Conservation (phyloP, 345 rosid species). For the Populus pruinosa region DNA sequence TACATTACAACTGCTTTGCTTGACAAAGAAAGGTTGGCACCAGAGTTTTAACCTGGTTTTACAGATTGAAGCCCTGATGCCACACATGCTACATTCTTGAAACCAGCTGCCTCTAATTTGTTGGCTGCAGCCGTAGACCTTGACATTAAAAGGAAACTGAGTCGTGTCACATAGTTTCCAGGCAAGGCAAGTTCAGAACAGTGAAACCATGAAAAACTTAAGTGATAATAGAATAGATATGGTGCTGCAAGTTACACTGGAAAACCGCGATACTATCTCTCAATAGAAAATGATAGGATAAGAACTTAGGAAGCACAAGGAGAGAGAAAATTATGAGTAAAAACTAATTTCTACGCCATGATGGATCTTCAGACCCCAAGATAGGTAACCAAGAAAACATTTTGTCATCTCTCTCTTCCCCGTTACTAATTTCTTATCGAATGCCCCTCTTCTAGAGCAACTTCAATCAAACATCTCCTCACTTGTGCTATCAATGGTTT, state of each 20-base stretch:
- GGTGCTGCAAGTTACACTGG: no score
- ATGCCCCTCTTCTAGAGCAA: neutral
- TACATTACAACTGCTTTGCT: neutral
- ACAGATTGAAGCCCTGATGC: constrained; percentile 84
- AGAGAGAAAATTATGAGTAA: no score
- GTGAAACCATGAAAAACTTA: neutral
- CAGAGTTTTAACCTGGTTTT: constrained; percentile 58
- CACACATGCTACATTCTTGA: constrained; percentile 62
- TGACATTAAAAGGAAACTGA: constrained; percentile 20
- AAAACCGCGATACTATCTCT: no score
- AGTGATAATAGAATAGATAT: neutral
- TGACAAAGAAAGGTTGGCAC: neutral
- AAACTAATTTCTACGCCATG: no score
- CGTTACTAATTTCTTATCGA: neutral
- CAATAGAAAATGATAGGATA: no score
- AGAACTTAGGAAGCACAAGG: no score
- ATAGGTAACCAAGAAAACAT: no score
- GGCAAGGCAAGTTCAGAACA: neutral
- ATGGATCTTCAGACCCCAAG: no score
- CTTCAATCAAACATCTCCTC: no score
- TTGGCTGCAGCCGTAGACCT: constrained; percentile 90
- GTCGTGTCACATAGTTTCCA: constrained; percentile 11
- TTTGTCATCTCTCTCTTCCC: no score
- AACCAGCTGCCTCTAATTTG: constrained; percentile 74
- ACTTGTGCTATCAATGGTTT: no score